A percentile compares a stretch with the other conserved stretches of the same genome.
Evolutionary conservation across 1,284 basidiomycete species (phyloP).

Genomic region (Pulveroboletus sp.): DNA sequence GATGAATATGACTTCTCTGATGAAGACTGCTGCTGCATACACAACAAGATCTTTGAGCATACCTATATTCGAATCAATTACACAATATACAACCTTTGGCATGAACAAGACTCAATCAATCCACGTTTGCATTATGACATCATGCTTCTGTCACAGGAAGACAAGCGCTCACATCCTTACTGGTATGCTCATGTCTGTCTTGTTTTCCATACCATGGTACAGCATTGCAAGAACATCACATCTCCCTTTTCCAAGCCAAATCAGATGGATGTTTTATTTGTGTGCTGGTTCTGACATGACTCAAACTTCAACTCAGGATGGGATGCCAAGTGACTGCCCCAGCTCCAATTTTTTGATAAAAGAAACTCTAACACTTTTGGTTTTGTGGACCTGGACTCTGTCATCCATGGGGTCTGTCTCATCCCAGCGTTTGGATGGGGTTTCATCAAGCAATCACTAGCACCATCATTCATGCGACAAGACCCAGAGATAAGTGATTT

Average conservation of each 20-base stretch:
- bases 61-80: slow-evolving; percentile 21
- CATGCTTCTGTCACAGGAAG: too few species aligned
- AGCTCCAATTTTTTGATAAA: not conserved
- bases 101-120: slow-evolving; percentile 26
- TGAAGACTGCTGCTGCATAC: not conserved
- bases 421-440: not conserved
- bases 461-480: too few species aligned
- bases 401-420: not conserved
- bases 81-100: slow-evolving; percentile 29
- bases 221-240: not conserved
- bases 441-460: too few species aligned
- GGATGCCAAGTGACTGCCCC: not conserved
- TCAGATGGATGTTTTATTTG: not conserved
- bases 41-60: slow-evolving; percentile 10
- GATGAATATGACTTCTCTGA: not conserved
- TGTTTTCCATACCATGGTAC: too few species aligned
- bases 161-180: too few species aligned
- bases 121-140: slow-evolving; percentile 5
- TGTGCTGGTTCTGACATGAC: too few species aligned
- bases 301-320: not conserved
- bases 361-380: not conserved
- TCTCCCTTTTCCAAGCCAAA: not conserved
- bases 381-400: not conserved
- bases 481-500: too few species aligned
- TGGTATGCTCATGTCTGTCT: too few species aligned